Base-by-base conservation (phyloP, 306 rosid species). In the Castanea sativa region DNA sequence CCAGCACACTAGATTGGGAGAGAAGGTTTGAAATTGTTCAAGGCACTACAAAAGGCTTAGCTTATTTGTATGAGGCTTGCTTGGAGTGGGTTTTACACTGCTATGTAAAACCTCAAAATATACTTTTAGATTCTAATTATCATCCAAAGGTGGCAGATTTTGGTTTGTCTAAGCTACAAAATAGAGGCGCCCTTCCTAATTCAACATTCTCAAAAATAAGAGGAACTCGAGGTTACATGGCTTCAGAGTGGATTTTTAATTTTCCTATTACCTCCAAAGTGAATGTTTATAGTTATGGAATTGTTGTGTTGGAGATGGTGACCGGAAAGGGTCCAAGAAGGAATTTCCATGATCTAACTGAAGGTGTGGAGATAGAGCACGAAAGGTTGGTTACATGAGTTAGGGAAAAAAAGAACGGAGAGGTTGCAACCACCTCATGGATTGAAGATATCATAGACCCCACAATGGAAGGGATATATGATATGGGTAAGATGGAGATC, bases 61-160 rank as follows among this genome's bases (percentile, higher is more conserved):
- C 89, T 71, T 91, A 91, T 86, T n/a, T 91, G 18, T 91, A 91
- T 51, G 91, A 91, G 2, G 93, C 86, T 68, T 91, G 96, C 76
- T 84, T 86, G 77, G 94, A 91, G 75, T 91, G 96, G 93, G 82
- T 89, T 73, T 75, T 92, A n/a, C 97, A 90, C 20, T 92, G 91
- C 25, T 94, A 92, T 49, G 90, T 88, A 30, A 92, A 88, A 86
- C 94, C 93, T 73, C 89, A 88, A 6, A 92, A 92, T 64, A 88
- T 90, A 73, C 89, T 92, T 5, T 49, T 92, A 5, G 87, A 87
- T 79, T 75, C 87, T 1, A 65, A 79, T 16, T 88, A 75, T 51
- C 74, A 73, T 2, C 91, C 94, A 21, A 92, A 92, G 67, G 94
- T 92, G 0, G 91, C 91, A 4, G 90, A 92, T 86, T 91, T 89